A percentile compares a stretch with the other conserved stretches of the same genome.
These are phyloP conservation scores for Candida anutae DNA, from an alignment of 1,139 yeast species.

Conservation along the genomic window DNA sequence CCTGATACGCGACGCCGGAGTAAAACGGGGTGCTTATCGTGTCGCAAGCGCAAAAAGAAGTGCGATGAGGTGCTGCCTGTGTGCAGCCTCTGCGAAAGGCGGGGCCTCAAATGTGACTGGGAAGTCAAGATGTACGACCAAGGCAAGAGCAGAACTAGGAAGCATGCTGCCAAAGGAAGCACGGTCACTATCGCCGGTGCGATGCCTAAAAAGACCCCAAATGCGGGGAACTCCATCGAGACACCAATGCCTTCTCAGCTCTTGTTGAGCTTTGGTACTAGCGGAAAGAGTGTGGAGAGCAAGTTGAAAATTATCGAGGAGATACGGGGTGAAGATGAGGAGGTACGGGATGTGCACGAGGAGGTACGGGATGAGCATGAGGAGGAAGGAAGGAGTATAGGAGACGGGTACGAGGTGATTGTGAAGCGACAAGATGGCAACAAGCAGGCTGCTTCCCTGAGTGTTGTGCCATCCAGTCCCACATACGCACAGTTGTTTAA, in stretches of 20 bases:
- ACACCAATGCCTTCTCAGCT: too few species aligned
- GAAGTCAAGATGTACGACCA: constrained; percentile 3
- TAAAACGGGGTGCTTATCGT: constrained; percentile 33
- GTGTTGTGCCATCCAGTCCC: background rate
- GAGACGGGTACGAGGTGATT: background rate
- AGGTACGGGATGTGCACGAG: background rate
- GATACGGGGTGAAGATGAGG: background rate
- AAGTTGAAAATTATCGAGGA: background rate
- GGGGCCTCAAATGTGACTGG: constrained; percentile 28
- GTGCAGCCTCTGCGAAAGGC: constrained; percentile 24
- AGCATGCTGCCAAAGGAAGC: background rate
- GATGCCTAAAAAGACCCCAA: background rate
- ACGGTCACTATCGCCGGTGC: background rate
- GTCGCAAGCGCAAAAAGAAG: constrained; percentile 33
- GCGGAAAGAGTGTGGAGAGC: background rate
- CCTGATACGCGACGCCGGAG: constrained; percentile 12
- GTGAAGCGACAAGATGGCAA: too few species aligned
- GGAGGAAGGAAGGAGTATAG: background rate
- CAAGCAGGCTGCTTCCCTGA: background rate
- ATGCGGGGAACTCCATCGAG: too few species aligned
- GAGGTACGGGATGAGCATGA: background rate
- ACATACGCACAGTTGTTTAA: background rate
- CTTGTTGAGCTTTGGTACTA: background rate
- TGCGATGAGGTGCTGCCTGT: constrained; percentile 33
- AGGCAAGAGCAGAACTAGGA: background rate